Base-by-base conservation (phyloP, 2,329 filamentous ascomycete species). In the Microdochium nivale region DNA sequence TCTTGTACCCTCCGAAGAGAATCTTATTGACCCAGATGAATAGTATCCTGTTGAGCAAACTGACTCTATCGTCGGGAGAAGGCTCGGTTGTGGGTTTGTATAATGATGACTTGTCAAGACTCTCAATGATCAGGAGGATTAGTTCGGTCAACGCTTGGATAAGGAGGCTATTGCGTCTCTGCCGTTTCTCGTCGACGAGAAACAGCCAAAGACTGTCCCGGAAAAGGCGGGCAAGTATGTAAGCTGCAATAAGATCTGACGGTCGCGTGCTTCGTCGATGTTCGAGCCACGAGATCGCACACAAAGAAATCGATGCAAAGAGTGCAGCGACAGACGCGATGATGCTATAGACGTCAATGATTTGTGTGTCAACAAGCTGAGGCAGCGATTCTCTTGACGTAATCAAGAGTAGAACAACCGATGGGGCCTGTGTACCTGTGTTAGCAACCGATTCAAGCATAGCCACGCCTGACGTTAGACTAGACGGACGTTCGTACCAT, bases 1-100 rank as follows among this genome's bases (percentile, higher is more conserved):
- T 59, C 1, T 48, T 55, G 48, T 68, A 67, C 1, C 67, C 67
- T 32, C 53, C 35, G 9, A 43, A 25, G 3, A 70, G 56, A 13
- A 69, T 52, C 1, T 58, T 58, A 23, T 64, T 63, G 21, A 69
- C 62, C 67, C 65, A 69, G 32, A 53, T 59, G 51, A 69, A 67
- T 23, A 68, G 57, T 0, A 55, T 54, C 43, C 57, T 57, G 24
- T 59, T 59, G 9, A 68, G 47, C 23, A 67, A 47, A 14, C 64
- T 53, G 4, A 58, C 52, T 9, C 49, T 54, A n/a, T 64, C 61
- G 49, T 68, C 66, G 2, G 61, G 56, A 7, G 65, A 60, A 24
- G 50, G 23, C 25, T 50, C 47, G 21, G 53, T 49, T 2, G 40
- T 14, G 2, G 54, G 50, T 25, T 54, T 46, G 16, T 62, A 24